A percentile compares a stretch with the other conserved stretches of the same genome.
Evolutionary conservation across 306 rosid species (phyloP).

Genomic region (Prunus padus): DNA sequence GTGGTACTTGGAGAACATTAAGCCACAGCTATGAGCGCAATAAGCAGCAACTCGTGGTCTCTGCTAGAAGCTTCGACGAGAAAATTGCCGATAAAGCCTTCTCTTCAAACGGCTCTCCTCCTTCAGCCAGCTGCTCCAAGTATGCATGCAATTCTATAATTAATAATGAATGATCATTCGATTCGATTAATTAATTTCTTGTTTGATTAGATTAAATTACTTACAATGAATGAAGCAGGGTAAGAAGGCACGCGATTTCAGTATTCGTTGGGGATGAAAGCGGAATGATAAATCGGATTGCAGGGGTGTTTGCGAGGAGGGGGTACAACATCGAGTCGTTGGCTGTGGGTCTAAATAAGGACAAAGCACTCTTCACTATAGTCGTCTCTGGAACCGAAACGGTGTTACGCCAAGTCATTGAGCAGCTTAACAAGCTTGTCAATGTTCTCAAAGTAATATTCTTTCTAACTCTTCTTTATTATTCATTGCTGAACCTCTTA

Average conservation of each 20-base stretch:
- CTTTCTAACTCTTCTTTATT: background rate
- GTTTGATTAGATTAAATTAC: no score
- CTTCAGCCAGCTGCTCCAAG: constrained; percentile 45
- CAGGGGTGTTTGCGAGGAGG: constrained; percentile 77
- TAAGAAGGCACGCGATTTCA: constrained; percentile 68
- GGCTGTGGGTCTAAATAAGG: constrained; percentile 78
- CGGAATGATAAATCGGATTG: constrained; percentile 81
- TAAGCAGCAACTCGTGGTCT: constrained; percentile 30
- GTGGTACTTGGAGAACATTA: constrained; percentile 14
- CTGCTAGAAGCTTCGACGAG: constrained; percentile 31
- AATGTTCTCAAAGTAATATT: constrained; percentile 57
- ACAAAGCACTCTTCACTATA: constrained; percentile 72
- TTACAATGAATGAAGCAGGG: constrained; percentile 28
- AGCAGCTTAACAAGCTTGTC: constrained; percentile 78
- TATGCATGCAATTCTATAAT: background rate
- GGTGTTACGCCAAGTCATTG: constrained; percentile 63
- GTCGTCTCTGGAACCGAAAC: constrained; percentile 69
- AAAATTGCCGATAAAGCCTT: constrained; percentile 16
- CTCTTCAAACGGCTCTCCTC: constrained; percentile 26
- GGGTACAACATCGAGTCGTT: constrained; percentile 82
- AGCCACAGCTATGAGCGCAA: no score
- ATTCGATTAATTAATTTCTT: background rate
- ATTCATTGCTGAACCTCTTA: background rate
- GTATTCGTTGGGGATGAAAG: constrained; percentile 88
- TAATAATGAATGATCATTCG: background rate